Conservation (phyloP, 352 stramenopile genomes). For the Pythium dissimile region DNA sequence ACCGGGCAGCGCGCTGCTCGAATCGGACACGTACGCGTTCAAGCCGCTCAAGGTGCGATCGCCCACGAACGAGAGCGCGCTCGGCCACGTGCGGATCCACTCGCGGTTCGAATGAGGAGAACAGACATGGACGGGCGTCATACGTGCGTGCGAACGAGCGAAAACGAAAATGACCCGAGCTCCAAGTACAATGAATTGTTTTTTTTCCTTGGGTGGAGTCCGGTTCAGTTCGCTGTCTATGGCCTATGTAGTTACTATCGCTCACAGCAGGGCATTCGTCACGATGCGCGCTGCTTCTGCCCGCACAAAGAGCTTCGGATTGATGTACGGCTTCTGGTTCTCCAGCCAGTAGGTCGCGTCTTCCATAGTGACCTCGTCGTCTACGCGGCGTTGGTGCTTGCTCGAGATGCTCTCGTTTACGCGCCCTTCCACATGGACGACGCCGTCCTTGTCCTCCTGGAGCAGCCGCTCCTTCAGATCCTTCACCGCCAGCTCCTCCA, state of each 20-base stretch:
- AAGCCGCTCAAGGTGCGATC: constrained; percentile 33
- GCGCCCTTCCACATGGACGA: constrained; percentile 68
- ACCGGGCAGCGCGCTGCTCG: constrained; percentile 41
- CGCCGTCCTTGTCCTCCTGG: constrained; percentile 68
- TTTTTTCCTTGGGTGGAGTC: neutral
- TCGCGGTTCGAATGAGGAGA: constrained; percentile 54
- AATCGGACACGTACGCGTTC: constrained; percentile 79
- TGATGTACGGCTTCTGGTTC: constrained; percentile 81
- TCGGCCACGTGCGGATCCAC: constrained; percentile 59
- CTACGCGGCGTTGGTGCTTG: constrained; percentile 43
- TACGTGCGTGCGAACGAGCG: neutral
- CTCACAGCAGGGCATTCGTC: constrained; percentile 70
- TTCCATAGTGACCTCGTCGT: constrained; percentile 80
- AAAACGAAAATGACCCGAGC: no score
- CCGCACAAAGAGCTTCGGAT: constrained; percentile 81
- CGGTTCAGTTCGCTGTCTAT: neutral
- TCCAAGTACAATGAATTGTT: neutral
- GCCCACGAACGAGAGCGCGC: constrained; percentile 21
- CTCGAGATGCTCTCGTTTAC: constrained; percentile 78
- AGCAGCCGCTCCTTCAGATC: constrained; percentile 80
- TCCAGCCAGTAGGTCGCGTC: constrained; percentile 81
- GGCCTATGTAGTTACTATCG: neutral
- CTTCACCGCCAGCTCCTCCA: constrained; percentile 78
- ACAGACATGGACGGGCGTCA: neutral
- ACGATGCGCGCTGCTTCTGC: constrained; percentile 76